phyloP scores from a whole-genome alignment of 345 rosid genomes.

The Hypericum perforatum region DNA sequence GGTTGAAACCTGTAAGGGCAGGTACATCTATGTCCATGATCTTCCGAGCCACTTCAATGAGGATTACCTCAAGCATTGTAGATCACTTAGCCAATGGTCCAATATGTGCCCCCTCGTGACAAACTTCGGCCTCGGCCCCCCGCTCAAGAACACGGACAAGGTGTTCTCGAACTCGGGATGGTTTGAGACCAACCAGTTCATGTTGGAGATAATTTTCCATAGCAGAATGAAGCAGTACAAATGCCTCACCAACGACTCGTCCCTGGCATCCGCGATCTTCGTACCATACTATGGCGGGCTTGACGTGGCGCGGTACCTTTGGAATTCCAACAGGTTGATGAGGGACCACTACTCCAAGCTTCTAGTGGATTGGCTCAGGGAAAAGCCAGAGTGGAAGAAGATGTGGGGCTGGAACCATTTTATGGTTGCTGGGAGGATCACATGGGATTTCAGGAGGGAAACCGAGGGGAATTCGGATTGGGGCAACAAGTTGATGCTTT shows the following conservation, averaged over 20 bases:
- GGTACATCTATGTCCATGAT: slow-evolving; percentile 15
- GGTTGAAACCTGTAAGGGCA: slow-evolving; percentile 5
- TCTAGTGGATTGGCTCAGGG: slow-evolving; percentile 10
- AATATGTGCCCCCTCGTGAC: slow-evolving; percentile 12
- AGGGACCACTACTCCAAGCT: slow-evolving; percentile 12
- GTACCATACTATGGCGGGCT: slow-evolving; percentile 13
- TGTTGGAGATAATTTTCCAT: slow-evolving; percentile 12
- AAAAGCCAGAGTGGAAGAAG: slow-evolving; percentile 9
- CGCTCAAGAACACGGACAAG: slow-evolving; percentile 2
- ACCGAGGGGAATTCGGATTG: not conserved
- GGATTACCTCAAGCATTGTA: slow-evolving; percentile 8
- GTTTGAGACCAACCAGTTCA: slow-evolving; percentile 17
- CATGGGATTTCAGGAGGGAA: slow-evolving; percentile 11
- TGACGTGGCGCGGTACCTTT: slow-evolving; percentile 9
- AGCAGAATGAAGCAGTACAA: slow-evolving; percentile 11
- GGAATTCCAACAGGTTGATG: slow-evolving; percentile 2
- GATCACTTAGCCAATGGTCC: slow-evolving; percentile 1
- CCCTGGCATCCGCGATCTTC: slow-evolving; percentile 14
- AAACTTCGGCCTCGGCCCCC: slow-evolving; percentile 9
- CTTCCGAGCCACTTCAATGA: slow-evolving; percentile 13
- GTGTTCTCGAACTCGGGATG: slow-evolving; percentile 3
- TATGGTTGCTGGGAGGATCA: slow-evolving; percentile 15
- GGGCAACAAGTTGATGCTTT: slow-evolving; percentile 15
- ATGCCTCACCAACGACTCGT: slow-evolving; percentile 16
- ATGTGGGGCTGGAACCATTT: slow-evolving; percentile 19